phyloP scores from a whole-genome alignment of 2,329 filamentous ascomycete genomes.

The Apiospora rasikravindrae region DNA sequence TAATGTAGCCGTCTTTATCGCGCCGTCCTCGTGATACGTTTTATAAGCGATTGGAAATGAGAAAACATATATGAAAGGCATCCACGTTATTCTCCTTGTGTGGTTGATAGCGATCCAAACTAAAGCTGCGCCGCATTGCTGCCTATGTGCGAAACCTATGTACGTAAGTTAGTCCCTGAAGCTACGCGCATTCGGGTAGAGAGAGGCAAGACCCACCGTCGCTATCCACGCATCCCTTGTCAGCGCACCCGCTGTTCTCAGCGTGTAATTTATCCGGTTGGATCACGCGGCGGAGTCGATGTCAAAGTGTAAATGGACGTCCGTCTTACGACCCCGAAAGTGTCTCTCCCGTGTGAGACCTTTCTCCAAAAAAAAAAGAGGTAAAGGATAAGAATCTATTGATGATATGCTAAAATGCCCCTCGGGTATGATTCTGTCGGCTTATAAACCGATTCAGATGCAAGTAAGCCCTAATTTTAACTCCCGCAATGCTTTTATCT shows the following conservation, averaged over 20 bases:
- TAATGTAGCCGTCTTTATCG: no score
- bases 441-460: background rate
- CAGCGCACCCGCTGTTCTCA: background rate
- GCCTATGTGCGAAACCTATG: background rate
- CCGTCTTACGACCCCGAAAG: background rate
- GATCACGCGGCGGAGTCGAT: background rate
- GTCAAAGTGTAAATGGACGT: background rate
- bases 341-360: no score
- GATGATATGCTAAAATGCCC: background rate
- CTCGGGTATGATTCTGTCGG: background rate
- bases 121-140: background rate
- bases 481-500: background rate
- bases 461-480: conserved; percentile 6
- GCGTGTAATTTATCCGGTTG: background rate
- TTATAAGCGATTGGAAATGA: background rate
- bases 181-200: background rate
- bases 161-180: background rate
- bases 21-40: background rate
- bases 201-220: background rate
- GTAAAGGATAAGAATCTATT: background rate
- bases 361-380: no score
- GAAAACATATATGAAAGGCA: background rate
- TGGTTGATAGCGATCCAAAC: background rate
- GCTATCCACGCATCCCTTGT: background rate
- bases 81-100: background rate